These are phyloP conservation scores for Puccinia novopanici DNA, from an alignment of 1,284 basidiomycete species.

Conservation along the genomic window DNA sequence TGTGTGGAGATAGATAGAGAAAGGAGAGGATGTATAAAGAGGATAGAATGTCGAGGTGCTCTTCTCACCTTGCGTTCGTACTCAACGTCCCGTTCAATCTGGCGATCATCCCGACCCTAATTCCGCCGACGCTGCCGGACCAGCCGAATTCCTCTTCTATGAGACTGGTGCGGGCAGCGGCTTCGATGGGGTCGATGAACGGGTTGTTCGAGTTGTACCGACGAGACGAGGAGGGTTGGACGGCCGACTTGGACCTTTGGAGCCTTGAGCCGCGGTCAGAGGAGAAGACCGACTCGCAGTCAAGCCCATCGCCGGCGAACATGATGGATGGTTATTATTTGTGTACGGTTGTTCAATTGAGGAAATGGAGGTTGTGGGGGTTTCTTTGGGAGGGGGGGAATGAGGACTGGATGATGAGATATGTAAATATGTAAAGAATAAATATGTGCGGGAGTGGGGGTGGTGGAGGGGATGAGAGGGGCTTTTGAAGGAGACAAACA, in stretches of 20 bases:
- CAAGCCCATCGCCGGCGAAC: conserved; percentile 20
- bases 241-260: conserved; percentile 23
- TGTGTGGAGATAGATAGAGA: background rate
- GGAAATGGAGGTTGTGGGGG: background rate
- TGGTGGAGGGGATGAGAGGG: background rate
- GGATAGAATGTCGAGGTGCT: background rate
- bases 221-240: background rate
- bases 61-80: conserved; percentile 43
- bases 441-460: background rate
- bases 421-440: too few relatives aligned
- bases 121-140: conserved; percentile 36
- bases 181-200: conserved; percentile 16
- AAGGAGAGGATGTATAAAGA: background rate
- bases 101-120: conserved; percentile 43
- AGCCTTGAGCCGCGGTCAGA: background rate
- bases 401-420: background rate
- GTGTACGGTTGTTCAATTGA: background rate
- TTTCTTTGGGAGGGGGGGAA: background rate
- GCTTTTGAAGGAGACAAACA: background rate
- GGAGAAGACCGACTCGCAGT: conserved; percentile 30
- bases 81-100: conserved; percentile 43
- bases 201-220: conserved; percentile 13
- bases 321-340: background rate
- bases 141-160: conserved; percentile 48
- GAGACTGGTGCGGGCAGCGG: conserved; percentile 1